A percentile compares a stretch with the other conserved stretches of the same genome.
Conservation (phyloP, 78 protist genomes). For the Thecamonas trahens region DNA sequence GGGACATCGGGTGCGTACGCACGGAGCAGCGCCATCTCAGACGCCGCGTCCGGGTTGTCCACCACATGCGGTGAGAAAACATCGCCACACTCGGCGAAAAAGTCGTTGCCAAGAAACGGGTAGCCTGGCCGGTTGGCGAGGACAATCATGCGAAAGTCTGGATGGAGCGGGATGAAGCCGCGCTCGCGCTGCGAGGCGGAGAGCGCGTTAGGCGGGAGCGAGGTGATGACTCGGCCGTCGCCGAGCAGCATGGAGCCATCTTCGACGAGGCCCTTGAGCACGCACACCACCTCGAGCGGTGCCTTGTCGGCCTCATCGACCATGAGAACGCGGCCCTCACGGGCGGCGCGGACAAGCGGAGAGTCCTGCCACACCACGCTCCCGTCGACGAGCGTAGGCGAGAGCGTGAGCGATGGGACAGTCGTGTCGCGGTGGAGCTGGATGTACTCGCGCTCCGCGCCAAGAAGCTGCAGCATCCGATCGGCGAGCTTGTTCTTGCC, state of each 20-base stretch:
- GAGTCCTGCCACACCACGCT: slow-evolving; percentile 29
- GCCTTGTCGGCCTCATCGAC: slow-evolving; percentile 82
- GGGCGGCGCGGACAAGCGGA: slow-evolving; percentile 59
- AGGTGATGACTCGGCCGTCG: slow-evolving; percentile 27
- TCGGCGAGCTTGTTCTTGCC: slow-evolving; percentile 80
- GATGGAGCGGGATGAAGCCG: slow-evolving; percentile 19
- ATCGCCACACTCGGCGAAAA: slow-evolving; percentile 57
- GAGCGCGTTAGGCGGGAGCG: background rate
- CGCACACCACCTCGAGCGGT: slow-evolving; percentile 45
- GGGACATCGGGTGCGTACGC: slow-evolving; percentile 36
- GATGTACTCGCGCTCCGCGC: slow-evolving; percentile 53
- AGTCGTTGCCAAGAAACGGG: slow-evolving; percentile 75
- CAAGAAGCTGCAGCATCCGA: slow-evolving; percentile 17
- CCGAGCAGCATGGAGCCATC: slow-evolving; percentile 31
- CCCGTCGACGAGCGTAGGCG: slow-evolving; percentile 39
- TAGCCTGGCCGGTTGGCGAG: slow-evolving; percentile 76
- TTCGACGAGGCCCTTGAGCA: slow-evolving; percentile 42
- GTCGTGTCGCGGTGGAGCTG: slow-evolving; percentile 84
- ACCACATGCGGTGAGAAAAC: slow-evolving; percentile 22
- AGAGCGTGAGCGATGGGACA: slow-evolving; percentile 42
- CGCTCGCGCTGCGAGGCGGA: background rate
- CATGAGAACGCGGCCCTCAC: slow-evolving; percentile 47
- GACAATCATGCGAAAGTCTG: slow-evolving; percentile 56
- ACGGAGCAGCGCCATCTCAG: slow-evolving; percentile 16
- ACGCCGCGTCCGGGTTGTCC: slow-evolving; percentile 18